A percentile compares a stretch with the other conserved stretches of the same genome.
These are phyloP conservation scores for Vigna hirtella DNA, from an alignment of 306 rosid genomes.

Conservation along the genomic window DNA sequence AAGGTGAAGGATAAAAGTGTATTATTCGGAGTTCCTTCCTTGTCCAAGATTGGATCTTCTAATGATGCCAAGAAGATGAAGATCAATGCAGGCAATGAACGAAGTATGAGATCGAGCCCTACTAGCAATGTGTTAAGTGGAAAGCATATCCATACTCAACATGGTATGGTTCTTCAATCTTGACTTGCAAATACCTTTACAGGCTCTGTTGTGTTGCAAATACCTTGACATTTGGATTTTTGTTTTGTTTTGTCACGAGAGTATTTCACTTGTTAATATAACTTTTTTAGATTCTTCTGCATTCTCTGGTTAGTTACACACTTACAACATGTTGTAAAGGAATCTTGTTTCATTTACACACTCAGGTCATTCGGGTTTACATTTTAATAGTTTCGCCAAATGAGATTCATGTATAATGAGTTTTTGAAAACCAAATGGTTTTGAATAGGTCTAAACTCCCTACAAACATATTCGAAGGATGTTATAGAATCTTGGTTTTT, in stretches of 20 bases:
- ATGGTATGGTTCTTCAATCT: conserved; percentile 43
- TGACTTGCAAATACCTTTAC: not conserved
- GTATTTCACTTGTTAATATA: not conserved
- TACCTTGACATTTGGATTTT: not conserved
- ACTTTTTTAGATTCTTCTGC: conserved; percentile 8
- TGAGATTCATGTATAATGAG: conserved; percentile 10
- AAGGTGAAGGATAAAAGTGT: conserved; percentile 47
- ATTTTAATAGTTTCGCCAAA: conserved; percentile 2
- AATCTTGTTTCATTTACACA: conserved; percentile 8
- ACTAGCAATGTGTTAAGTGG: conserved; percentile 36
- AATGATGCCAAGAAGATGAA: conserved; percentile 48
- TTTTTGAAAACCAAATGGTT: conserved; percentile 29
- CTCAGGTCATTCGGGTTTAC: not conserved
- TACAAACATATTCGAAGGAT: not conserved
- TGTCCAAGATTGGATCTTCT: conserved; percentile 46
- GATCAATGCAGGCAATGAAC: conserved; percentile 45
- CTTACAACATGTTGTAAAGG: conserved; percentile 1
- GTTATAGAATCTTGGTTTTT: conserved; percentile 28
- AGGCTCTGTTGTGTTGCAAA: conserved; percentile 13
- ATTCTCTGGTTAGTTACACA: conserved; percentile 8
- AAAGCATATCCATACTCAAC: conserved; percentile 51
- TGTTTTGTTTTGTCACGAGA: not conserved
- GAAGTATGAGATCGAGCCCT: conserved; percentile 49
- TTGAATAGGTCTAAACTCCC: conserved; percentile 22
- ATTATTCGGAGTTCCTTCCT: conserved; percentile 55